Conservation (phyloP, 345 rosid species). For the Syzygium aromaticum region DNA sequence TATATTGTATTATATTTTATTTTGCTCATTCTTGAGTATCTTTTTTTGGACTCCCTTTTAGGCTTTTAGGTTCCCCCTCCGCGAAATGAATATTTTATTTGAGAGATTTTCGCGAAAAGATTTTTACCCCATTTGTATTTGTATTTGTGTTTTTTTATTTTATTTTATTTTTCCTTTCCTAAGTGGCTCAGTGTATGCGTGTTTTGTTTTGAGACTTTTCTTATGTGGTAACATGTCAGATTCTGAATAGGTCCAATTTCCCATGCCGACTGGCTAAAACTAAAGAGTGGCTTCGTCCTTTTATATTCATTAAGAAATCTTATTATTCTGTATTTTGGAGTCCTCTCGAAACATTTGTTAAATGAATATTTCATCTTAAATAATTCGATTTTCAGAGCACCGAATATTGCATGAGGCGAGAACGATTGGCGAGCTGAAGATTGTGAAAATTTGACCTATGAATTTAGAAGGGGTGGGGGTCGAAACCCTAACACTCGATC, state of each 20-base stretch:
- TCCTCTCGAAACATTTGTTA: neutral
- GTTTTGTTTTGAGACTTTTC: neutral
- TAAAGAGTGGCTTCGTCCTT: neutral
- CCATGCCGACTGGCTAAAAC: neutral
- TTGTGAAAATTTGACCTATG: neutral
- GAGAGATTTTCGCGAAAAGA: neutral
- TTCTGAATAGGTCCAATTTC: neutral
- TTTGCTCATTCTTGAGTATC: neutral
- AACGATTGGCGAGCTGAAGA: too few relatives aligned
- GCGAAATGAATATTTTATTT: too few relatives aligned
- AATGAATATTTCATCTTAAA: neutral
- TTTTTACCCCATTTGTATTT: neutral
- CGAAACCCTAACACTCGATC: neutral
- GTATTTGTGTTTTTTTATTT: neutral
- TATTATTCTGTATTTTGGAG: too few relatives aligned
- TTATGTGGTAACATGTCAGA: neutral
- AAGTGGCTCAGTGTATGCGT: neutral
- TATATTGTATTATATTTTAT: neutral
- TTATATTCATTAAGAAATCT: too few relatives aligned
- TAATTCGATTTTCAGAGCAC: neutral
- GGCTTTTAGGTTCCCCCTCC: neutral
- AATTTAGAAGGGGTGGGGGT: neutral
- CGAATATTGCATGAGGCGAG: too few relatives aligned
- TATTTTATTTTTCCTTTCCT: neutral
- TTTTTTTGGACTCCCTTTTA: neutral